These are phyloP conservation scores for Eruca vesicaria DNA, from an alignment of 441 rosid genomes.

Conservation along the genomic window DNA sequence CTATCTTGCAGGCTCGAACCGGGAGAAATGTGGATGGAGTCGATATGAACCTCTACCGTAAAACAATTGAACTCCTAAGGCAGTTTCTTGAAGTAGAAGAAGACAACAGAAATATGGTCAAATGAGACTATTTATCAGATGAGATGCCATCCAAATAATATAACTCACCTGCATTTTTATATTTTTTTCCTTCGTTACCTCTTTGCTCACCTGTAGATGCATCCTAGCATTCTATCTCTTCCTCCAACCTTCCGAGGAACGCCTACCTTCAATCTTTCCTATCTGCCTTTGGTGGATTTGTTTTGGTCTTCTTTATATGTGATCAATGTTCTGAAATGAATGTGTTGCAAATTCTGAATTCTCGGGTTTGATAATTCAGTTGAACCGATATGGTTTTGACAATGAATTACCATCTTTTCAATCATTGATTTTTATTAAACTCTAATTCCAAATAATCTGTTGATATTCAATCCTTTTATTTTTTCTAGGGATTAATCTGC, in stretches of 20 bases:
- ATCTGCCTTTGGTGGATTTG: background rate
- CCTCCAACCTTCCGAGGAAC: conserved; percentile 44
- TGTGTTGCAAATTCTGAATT: background rate
- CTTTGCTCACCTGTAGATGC: conserved; percentile 26
- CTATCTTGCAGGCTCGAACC: conserved; percentile 58
- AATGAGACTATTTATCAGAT: conserved; percentile 28
- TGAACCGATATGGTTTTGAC: background rate
- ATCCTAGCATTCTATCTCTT: conserved; percentile 39
- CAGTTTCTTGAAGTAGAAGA: conserved; percentile 40
- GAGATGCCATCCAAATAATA: conserved; percentile 36
- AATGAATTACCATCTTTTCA: background rate
- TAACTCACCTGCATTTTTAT: background rate
- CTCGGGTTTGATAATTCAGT: background rate
- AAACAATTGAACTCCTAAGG: conserved; percentile 50
- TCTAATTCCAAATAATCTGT: too few species aligned
- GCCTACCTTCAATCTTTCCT: too few species aligned
- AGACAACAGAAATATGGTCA: conserved; percentile 14
- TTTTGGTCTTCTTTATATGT: background rate
- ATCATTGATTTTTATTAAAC: too few species aligned
- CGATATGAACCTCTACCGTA: conserved; percentile 61
- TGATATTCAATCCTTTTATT: too few species aligned
- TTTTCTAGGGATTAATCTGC: too few species aligned
- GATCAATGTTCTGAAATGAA: background rate
- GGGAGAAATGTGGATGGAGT: conserved; percentile 77
- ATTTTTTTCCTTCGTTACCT: background rate